Evolutionary conservation across 1,284 basidiomycete species (phyloP), one percentile per base, ranked within the genome.

Genomic region (Leccinum pachyderme): DNA sequence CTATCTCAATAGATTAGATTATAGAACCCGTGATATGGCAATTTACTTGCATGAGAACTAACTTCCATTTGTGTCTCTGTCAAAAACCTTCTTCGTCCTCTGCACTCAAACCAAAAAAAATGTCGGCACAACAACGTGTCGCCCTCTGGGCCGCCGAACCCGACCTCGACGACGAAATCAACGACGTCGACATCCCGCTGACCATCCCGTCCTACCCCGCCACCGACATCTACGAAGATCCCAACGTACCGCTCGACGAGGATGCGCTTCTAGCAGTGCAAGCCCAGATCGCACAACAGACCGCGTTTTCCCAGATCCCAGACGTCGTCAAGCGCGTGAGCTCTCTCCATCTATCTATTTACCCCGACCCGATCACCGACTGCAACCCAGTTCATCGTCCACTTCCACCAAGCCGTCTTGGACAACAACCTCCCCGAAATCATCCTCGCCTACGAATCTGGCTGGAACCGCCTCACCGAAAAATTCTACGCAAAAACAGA

Each of bases 381-480:
- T 7, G 8, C 32, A 9, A 15, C 4, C 5, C 61, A 94, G 91
- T 95, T 95, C 74, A 88, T 95, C 64, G 85, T 94, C 2, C 89
- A 92, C 62, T 95, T 95, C 74, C 90, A 95, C 69, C 86, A 93
- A 81, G 87, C 90, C 15, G 86, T 94, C 18, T 75, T 91, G 45
- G 86, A 92, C 49, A 93, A 94, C 70, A 93, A 95, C 71, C 81
- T 95, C 5, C 78, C 86, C 2, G 91, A 95, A 66, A 96, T 97
- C 64, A 93, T 89, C 15, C 82, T 88, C 39, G 93, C 94, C 57
- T 98, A 98, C 68, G 95, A 97, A 76, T 91, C 88, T 58, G 95
- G 93, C 27, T 98, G 96, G 95, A 98, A 95, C 75, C 89, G 92
- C 60, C 83, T 95, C 68, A 97, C 95, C 1, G 91, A 97, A 77